Evolutionary conservation across 192 early-diverging fungal genomes (phyloP).

Genomic region (Funneliformis mosseae): DNA sequence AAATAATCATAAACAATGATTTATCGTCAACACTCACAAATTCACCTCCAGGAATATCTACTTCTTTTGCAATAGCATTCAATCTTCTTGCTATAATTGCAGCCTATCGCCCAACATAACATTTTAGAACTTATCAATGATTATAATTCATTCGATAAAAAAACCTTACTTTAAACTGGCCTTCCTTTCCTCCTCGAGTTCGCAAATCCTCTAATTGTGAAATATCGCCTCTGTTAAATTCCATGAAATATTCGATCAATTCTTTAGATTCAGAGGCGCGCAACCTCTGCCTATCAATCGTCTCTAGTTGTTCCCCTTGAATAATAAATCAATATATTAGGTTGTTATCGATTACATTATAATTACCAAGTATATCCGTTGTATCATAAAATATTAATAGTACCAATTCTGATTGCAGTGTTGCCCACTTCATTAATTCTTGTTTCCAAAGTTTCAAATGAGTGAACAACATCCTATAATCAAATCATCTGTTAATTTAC

Average conservation of each 20-base stretch:
- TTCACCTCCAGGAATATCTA: constrained; percentile 70
- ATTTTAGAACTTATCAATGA: not conserved
- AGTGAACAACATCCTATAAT: constrained; percentile 77
- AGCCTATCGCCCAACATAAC: constrained; percentile 50
- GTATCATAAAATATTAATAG: not conserved
- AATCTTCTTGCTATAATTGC: constrained; percentile 84
- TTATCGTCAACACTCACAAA: constrained; percentile 44
- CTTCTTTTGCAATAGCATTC: constrained; percentile 82
- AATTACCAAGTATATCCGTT: too few species aligned
- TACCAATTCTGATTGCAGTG: constrained; percentile 94
- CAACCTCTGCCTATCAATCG: constrained; percentile 88
- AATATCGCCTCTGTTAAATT: constrained; percentile 80
- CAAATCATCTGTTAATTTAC: constrained; percentile 6
- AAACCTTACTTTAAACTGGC: constrained; percentile 69
- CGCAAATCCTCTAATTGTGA: constrained; percentile 74
- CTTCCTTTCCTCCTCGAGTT: constrained; percentile 74
- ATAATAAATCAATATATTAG: not conserved
- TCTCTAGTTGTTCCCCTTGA: constrained; percentile 94
- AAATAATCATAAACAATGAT: not conserved
- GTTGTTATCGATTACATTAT: too few species aligned
- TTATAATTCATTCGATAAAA: not conserved
- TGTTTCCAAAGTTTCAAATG: constrained; percentile 86
- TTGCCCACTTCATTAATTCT: constrained; percentile 92
- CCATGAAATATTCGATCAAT: constrained; percentile 90
- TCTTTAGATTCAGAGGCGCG: constrained; percentile 87